Base-by-base conservation (phyloP, 441 rosid species). In the Populus trichocarpa region DNA sequence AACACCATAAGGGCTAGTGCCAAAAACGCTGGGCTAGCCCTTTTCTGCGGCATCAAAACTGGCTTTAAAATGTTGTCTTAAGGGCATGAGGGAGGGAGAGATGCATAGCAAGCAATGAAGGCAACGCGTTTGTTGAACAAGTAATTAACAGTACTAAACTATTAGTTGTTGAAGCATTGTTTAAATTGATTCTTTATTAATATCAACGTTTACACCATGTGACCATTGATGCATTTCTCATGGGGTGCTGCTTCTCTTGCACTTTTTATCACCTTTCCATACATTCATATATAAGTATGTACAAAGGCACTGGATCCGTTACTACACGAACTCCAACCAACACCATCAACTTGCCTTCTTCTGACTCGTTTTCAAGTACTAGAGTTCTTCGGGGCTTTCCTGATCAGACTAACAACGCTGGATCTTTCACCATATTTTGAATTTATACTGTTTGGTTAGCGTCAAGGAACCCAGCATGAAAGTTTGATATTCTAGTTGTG, bases 141-240 rank as follows among this genome's bases (percentile, higher is more conserved):
- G 8, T 16, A 20, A 26, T 16, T 16, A 33, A 8, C 16, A 11
- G 50, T 12, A 13, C 50, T 40, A 40, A 11, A 40, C 50, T 40
- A 40, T 40, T 40, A 11, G 3, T 40, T 40, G 50, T 40, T 40
- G 50, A 40, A 40, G 14, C 50, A 10, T 40, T 40, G 50, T 13
- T 40, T 40, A 40, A 67, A 53, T 61, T 73, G 25, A 57, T 74
- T 78, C 89, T 87, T 84, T 81, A 84, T 80, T 83, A 76, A 53
- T 79, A 78, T 81, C 83, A 90, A 81, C 90, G 95, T 86, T 90
- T 80, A 50, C 71, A 79, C 96, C 96, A 93, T 90, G 98, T 94
- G 97, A 94, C 76, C 86, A 80, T 86, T 78, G 78, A 74, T 86
- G 87, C 87, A 82, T 80, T 89, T 91, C 90, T 84, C 88, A 72